Conservation (phyloP, 257 asterid genomes). For the Solanum pimpinellifolium region DNA sequence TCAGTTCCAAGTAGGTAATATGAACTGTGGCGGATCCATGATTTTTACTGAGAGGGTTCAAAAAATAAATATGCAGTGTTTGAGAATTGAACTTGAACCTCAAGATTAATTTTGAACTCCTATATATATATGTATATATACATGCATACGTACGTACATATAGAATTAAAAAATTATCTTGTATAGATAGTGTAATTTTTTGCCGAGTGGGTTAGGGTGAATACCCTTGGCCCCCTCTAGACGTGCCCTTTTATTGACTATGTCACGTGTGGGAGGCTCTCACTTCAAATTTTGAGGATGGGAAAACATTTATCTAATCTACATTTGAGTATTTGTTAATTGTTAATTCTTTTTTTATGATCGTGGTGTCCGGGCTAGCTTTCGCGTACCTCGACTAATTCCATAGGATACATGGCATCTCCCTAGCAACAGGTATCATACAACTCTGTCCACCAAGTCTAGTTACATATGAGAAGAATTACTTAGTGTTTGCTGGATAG, state of each 20-base stretch:
- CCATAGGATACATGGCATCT: background rate
- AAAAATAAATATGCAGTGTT: background rate
- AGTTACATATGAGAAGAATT: background rate
- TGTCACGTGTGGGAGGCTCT: background rate
- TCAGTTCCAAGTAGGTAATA: background rate
- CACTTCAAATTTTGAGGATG: background rate
- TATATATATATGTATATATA: background rate
- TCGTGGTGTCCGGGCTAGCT: background rate
- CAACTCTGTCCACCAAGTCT: background rate
- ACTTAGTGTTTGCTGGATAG: background rate
- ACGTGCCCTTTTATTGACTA: background rate
- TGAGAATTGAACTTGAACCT: background rate
- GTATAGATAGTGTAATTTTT: background rate
- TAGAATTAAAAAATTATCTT: background rate
- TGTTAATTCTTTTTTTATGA: background rate
- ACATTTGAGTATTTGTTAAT: background rate
- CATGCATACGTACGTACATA: too few species aligned
- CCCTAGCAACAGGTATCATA: background rate
- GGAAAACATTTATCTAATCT: background rate
- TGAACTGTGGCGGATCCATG: background rate
- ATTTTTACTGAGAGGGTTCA: background rate
- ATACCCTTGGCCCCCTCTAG: background rate
- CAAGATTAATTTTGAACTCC: background rate
- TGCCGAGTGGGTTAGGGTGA: background rate
- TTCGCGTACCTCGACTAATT: background rate